Evolutionary conservation across 2,329 filamentous ascomycete genomes (phyloP).

Genomic region (Amphichorda felina): DNA sequence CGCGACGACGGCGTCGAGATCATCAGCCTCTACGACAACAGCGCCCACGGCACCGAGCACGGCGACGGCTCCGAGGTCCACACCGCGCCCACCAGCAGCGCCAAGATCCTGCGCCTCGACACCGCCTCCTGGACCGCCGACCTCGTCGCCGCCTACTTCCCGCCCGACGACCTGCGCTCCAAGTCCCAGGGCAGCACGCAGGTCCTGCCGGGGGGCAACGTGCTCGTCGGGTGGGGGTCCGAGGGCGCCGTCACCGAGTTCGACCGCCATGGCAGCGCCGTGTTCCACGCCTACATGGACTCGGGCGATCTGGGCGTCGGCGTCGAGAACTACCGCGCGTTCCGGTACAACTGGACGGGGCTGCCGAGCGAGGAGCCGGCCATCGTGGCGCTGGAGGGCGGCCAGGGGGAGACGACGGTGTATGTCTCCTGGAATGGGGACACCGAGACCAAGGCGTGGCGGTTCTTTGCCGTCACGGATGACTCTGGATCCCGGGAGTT

Average conservation of each 20-base stretch:
- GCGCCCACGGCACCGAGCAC: conserved; percentile 31
- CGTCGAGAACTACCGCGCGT: conserved; percentile 41
- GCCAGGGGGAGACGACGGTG: conserved; percentile 8
- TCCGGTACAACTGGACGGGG: conserved; percentile 41
- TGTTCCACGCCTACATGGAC: conserved; percentile 40
- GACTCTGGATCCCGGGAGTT: conserved; percentile 19
- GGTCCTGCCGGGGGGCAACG: conserved; percentile 37
- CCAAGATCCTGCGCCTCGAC: conserved; percentile 34
- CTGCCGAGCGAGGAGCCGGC: conserved; percentile 17
- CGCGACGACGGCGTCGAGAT: conserved; percentile 31
- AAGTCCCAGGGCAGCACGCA: conserved; percentile 39
- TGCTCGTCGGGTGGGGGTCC: conserved; percentile 46
- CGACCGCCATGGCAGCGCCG: conserved; percentile 27
- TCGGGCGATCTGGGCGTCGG: conserved; percentile 18
- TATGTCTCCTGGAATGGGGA: conserved; percentile 46
- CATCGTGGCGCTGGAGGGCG: conserved; percentile 11
- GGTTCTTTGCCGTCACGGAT: conserved; percentile 29
- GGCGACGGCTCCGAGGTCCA: conserved; percentile 14
- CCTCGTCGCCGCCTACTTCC: conserved; percentile 32
- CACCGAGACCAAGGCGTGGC: conserved; percentile 33
- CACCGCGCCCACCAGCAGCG: conserved; percentile 24
- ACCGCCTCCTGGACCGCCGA: conserved; percentile 31
- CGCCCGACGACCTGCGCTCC: conserved; percentile 35
- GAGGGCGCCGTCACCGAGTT: conserved; percentile 35
- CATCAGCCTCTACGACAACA: conserved; percentile 43